Percentiles rank a stretch among this genome's conserved stretches.
These are phyloP conservation scores for Erythrophleum ivorense DNA, from an alignment of 331 rosid genomes.

Conservation along the genomic window DNA sequence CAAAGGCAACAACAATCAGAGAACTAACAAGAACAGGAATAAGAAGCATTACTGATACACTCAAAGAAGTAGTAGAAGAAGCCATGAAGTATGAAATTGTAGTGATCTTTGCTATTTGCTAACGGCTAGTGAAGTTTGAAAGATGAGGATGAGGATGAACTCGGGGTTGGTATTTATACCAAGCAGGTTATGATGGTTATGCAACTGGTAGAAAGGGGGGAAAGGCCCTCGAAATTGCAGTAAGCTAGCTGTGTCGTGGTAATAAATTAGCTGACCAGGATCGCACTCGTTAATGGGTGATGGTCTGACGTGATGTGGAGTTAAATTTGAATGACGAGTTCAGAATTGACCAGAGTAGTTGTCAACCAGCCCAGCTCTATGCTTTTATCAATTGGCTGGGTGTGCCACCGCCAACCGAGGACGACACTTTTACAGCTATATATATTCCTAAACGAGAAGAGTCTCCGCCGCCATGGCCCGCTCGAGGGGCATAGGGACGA, in stretches of 20 bases:
- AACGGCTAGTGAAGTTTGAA: background rate
- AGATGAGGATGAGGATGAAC: background rate
- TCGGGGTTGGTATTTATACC: slow-evolving; percentile 27
- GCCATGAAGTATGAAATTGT: slow-evolving; percentile 4
- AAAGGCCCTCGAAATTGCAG: slow-evolving; percentile 18
- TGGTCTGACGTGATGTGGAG: background rate
- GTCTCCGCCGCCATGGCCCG: slow-evolving; percentile 21
- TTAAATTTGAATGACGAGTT: background rate
- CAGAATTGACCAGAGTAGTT: background rate
- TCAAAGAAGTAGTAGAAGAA: background rate
- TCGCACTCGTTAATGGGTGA: slow-evolving; percentile 4
- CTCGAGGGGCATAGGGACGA: background rate
- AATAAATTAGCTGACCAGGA: slow-evolving; percentile 13
- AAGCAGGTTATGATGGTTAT: background rate
- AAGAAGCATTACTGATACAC: slow-evolving; percentile 13
- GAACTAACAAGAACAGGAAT: slow-evolving; percentile 34
- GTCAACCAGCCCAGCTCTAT: background rate
- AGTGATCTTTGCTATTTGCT: background rate
- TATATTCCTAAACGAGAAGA: background rate
- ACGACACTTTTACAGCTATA: slow-evolving; percentile 37
- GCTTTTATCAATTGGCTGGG: background rate
- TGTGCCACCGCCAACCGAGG: slow-evolving; percentile 33
- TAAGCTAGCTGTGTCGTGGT: slow-evolving; percentile 34
- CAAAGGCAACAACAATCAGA: slow-evolving; percentile 33
- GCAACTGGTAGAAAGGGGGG: background rate